Percentiles rank a stretch among this genome's conserved stretches.
Evolutionary conservation across 495 filamentous ascomycete genomes (phyloP).

Genomic region (Hyphodiscus hymeniophilus): DNA sequence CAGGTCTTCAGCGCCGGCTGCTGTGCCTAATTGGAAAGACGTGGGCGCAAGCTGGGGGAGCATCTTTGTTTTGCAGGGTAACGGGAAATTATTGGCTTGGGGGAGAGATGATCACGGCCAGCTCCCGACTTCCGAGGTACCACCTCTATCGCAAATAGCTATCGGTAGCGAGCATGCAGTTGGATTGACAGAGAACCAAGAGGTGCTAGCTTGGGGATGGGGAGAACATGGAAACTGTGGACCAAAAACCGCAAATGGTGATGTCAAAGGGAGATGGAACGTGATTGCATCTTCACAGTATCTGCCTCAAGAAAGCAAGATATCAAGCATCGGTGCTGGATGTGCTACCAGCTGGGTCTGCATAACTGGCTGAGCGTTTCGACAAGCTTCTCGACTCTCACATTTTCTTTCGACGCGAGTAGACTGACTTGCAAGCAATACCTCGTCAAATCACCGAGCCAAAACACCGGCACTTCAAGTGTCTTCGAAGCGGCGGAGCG

Average conservation of each 20-base stretch:
- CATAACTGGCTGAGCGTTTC: conserved; percentile 21
- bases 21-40: conserved; percentile 42
- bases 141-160: conserved; percentile 47
- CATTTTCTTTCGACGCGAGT: background rate
- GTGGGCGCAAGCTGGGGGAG: conserved; percentile 76
- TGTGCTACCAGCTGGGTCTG: conserved; percentile 85
- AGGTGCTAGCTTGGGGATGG: conserved; percentile 82
- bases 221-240: conserved; percentile 97
- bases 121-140: conserved; percentile 52
- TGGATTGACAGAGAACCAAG: conserved; percentile 51
- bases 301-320: conserved; percentile 32
- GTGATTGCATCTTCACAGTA: conserved; percentile 44
- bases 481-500: too few species aligned
- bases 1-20: conserved; percentile 31
- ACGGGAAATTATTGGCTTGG: conserved; percentile 52
- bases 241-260: conserved; percentile 43
- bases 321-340: conserved; percentile 62
- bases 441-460: conserved; percentile 14
- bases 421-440: background rate
- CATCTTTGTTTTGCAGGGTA: conserved; percentile 56
- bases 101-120: conserved; percentile 81
- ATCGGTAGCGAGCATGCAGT: conserved; percentile 84
- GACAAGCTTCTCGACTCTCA: background rate
- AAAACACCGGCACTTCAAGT: background rate
- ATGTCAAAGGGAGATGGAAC: conserved; percentile 58